Evolutionary conservation across 371 early-diverging fungal species (phyloP).

Genomic region (Umbelopsis sp.): DNA sequence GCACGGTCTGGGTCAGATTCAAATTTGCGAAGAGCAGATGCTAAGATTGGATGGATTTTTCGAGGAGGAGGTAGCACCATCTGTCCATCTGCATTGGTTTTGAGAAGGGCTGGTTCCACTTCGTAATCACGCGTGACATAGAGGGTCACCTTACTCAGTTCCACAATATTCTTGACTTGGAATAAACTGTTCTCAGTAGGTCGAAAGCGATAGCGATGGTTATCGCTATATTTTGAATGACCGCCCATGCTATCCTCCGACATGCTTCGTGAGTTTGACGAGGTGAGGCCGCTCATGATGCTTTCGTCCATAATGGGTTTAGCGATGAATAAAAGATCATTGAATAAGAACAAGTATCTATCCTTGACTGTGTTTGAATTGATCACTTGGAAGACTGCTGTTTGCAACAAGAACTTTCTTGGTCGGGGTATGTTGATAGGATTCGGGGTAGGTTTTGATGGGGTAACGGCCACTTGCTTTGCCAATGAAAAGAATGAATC

Average conservation of each 20-base stretch:
- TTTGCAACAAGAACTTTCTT: slow-evolving; percentile 72
- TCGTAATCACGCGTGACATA: slow-evolving; percentile 57
- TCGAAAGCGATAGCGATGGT: slow-evolving; percentile 36
- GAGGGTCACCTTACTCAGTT: slow-evolving; percentile 55
- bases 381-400: slow-evolving; percentile 79
- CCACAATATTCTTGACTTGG: slow-evolving; percentile 66
- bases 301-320: slow-evolving; percentile 60
- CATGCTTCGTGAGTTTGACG: slow-evolving; percentile 9
- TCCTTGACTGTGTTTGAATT: slow-evolving; percentile 72
- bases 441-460: background rate
- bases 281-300: slow-evolving; percentile 38
- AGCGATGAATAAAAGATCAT: slow-evolving; percentile 77
- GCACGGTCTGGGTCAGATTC: slow-evolving; percentile 71
- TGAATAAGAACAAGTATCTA: slow-evolving; percentile 81
- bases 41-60: slow-evolving; percentile 63
- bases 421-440: slow-evolving; percentile 36
- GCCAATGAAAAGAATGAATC: slow-evolving; percentile 8
- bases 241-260: slow-evolving; percentile 22
- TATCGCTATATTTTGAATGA: background rate
- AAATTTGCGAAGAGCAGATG: slow-evolving; percentile 69
- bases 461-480: background rate
- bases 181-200: slow-evolving; percentile 59
- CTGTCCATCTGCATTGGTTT: slow-evolving; percentile 26
- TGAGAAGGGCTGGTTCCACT: slow-evolving; percentile 19
- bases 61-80: slow-evolving; percentile 40